Evolutionary conservation across 305 asterid species (phyloP), one percentile per base, ranked within the genome.

Genomic region (Solanum aculeatissimum): DNA sequence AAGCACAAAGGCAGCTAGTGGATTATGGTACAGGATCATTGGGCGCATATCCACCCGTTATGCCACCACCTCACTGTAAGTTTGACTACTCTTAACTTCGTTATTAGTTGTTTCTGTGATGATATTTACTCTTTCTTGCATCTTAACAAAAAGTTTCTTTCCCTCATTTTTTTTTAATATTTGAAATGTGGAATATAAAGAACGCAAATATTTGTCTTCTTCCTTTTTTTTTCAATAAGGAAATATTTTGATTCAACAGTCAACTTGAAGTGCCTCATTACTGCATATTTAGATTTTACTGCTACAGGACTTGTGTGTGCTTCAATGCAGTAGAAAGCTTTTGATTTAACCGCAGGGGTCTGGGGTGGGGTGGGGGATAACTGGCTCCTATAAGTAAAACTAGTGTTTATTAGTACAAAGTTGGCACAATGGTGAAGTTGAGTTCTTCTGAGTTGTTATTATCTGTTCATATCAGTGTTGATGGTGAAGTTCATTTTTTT

Each of bases 1-100:
- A 96, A 89, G 97, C 95, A 78, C 99, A 96, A 86, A 91, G 99
- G 86, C 95, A 95, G 90, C 91, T 96, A 40, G 99, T 96, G 86
- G 99, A 95, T 87, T 96, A 96, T 88, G 97, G 97, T 85, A 84
- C 93, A 45, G 98, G 97, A 69, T 93, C 99, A 66, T 74, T 93
- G 87, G 95, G 92, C 32, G 86, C 96, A 53, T 96, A 94, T 88
- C 92, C 86, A 72, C 92, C 97, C 49, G 90, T 89, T 87, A 90
- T 94, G 89, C 87, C 92, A 15, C 90, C 90, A 42, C 92, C 92
- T 81, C 89, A 87, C 86, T 93, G 98, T 96, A 93, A 93, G 99
- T 88, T 79, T 45, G 82, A 32, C 18, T 63, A 25, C 80, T 75
- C 81, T 25, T 9, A 47, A 75, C 6, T 12, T 83, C 45, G 51